These are phyloP conservation scores for Fusarium robinianum DNA, from an alignment of 2,329 filamentous ascomycete species.

Conservation along the genomic window DNA sequence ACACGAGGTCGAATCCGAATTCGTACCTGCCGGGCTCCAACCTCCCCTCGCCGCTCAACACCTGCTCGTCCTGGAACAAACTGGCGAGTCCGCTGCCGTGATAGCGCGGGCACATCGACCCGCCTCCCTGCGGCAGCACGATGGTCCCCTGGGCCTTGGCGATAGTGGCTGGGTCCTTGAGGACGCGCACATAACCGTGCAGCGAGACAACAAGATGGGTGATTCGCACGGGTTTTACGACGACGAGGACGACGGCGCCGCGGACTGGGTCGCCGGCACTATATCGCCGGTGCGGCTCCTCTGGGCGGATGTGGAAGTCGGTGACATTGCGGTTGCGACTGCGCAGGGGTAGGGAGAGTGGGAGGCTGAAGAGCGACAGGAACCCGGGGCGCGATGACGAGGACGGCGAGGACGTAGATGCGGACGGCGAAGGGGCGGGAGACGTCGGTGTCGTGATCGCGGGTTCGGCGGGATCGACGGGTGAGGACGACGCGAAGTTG, in stretches of 20 bases:
- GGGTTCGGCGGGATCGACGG: conserved; percentile 43
- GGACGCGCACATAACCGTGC: conserved; percentile 79
- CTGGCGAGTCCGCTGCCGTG: conserved; percentile 79
- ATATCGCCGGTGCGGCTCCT: conserved; percentile 79
- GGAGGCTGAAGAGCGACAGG: conserved; percentile 57
- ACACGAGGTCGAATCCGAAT: conserved; percentile 76
- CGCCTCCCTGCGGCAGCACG: conserved; percentile 45
- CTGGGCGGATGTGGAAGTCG: conserved; percentile 77
- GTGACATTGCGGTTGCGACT: conserved; percentile 66
- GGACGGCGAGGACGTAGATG: conserved; percentile 31
- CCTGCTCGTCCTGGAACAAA: conserved; percentile 80
- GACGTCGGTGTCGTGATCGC: conserved; percentile 42
- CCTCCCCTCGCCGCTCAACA: conserved; percentile 77
- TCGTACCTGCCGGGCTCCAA: conserved; percentile 76
- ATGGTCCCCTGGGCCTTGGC: conserved; percentile 54
- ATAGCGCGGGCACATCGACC: conserved; percentile 56
- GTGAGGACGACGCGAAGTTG: conserved; percentile 43
- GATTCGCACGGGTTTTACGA: conserved; percentile 74
- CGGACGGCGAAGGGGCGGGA: conserved; percentile 26
- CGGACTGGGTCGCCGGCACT: conserved; percentile 74
- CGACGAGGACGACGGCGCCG: conserved; percentile 72
- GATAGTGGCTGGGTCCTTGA: conserved; percentile 67
- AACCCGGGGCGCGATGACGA: conserved; percentile 44
- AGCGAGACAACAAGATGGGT: conserved; percentile 80
- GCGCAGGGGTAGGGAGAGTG: conserved; percentile 55